Evolutionary conservation across 164 flowering plant genomes (phyloP).

Genomic region (Protea cynaroides): DNA sequence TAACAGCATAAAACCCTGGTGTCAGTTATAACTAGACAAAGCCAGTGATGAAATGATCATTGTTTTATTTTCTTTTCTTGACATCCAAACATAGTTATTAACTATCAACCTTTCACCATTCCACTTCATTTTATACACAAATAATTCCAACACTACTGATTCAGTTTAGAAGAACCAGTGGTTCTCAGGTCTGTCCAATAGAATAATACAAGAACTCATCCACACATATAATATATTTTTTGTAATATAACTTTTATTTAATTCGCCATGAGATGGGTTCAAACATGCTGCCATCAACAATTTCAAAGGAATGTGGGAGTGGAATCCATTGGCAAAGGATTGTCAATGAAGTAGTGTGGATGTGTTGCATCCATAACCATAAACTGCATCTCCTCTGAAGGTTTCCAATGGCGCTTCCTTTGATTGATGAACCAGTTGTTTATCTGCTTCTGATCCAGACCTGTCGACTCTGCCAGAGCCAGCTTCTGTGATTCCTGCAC

Average conservation of each 20-base stretch:
- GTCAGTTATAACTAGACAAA: too few species aligned
- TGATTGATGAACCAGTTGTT: background rate
- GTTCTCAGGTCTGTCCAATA: background rate
- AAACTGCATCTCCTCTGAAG: slow-evolving; percentile 1
- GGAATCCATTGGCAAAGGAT: background rate
- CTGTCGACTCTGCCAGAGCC: background rate
- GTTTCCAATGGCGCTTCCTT: slow-evolving; percentile 3
- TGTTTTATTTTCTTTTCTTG: too few species aligned
- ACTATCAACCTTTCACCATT: too few species aligned
- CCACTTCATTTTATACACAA: too few species aligned
- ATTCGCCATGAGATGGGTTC: background rate
- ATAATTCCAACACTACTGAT: too few species aligned
- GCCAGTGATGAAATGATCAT: too few species aligned
- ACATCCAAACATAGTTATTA: too few species aligned
- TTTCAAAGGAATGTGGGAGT: background rate
- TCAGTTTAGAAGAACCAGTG: too few species aligned
- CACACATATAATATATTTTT: too few species aligned
- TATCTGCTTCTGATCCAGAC: slow-evolving; percentile 2
- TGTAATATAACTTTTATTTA: background rate
- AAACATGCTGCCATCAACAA: background rate
- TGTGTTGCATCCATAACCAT: background rate
- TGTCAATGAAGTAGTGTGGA: background rate
- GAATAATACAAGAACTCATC: background rate
- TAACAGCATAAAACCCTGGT: too few species aligned
- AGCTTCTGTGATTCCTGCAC: background rate